A percentile compares a stretch with the other conserved stretches of the same genome.
Conservation (phyloP, 352 stramenopile species). For the Thalassiosira pacifica region DNA sequence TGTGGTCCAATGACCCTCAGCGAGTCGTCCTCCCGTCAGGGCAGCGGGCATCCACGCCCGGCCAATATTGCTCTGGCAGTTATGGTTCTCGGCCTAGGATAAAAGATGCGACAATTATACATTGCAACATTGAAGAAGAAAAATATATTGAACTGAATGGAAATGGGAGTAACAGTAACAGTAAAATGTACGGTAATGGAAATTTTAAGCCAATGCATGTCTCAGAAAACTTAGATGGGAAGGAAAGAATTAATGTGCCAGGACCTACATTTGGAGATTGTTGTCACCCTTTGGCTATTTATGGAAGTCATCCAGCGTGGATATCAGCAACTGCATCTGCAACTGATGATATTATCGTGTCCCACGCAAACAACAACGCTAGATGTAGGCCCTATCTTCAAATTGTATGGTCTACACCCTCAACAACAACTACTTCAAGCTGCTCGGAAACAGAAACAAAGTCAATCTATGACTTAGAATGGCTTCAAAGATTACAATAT, state of each 20-base stretch:
- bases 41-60: slow-evolving; percentile 66
- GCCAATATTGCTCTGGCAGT: slow-evolving; percentile 49
- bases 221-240: background rate
- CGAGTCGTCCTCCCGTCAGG: slow-evolving; percentile 73
- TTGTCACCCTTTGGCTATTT: slow-evolving; percentile 61
- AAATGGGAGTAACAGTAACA: background rate
- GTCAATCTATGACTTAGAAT: slow-evolving; percentile 76
- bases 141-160: background rate
- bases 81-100: slow-evolving; percentile 39
- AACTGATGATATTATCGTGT: background rate
- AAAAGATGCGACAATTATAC: slow-evolving; percentile 40
- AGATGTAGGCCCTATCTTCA: slow-evolving; percentile 37
- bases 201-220: background rate
- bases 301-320: slow-evolving; percentile 53
- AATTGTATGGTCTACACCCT: slow-evolving; percentile 28
- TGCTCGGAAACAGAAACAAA: slow-evolving; percentile 19
- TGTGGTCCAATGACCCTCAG: slow-evolving; percentile 79
- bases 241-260: slow-evolving; percentile 31
- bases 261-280: slow-evolving; percentile 49
- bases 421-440: background rate
- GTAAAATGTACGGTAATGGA: background rate
- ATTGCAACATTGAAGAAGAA: slow-evolving; percentile 25
- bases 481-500: slow-evolving; percentile 67
- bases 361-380: background rate
- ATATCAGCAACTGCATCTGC: slow-evolving; percentile 1